A percentile compares a stretch with the other conserved stretches of the same genome.
These are phyloP conservation scores for Rozella allomycis DNA, from an alignment of 371 early-diverging fungal genomes.

Conservation along the genomic window DNA sequence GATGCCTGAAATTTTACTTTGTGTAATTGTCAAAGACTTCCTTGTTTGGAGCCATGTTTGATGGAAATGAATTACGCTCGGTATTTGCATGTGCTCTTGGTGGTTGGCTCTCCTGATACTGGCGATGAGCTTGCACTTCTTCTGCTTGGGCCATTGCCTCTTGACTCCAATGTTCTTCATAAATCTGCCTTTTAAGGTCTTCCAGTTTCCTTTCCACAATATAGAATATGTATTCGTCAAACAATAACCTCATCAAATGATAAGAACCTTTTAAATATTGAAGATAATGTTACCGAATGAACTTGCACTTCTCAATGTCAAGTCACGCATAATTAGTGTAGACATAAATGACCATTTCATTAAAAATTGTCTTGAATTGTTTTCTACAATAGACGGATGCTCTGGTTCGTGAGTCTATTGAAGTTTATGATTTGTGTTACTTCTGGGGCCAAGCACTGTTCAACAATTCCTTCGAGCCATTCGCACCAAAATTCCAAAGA, in stretches of 20 bases:
- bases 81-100: too few species aligned
- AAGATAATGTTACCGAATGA: conserved; percentile 13
- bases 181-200: too few species aligned
- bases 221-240: conserved; percentile 29
- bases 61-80: too few species aligned
- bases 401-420: neutral
- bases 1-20: too few species aligned
- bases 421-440: neutral
- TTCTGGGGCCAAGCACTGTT: conserved; percentile 10
- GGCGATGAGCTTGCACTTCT: too few species aligned
- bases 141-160: too few species aligned
- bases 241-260: conserved; percentile 17
- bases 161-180: too few species aligned
- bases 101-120: too few species aligned
- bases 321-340: conserved; percentile 17
- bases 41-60: too few species aligned
- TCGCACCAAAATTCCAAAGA: conserved; percentile 21
- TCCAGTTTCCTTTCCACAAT: too few species aligned
- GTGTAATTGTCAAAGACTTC: too few species aligned
- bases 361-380: conserved; percentile 21
- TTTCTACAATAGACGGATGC: conserved; percentile 4
- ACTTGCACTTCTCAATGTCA: conserved; percentile 12
- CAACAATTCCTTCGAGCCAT: conserved; percentile 18
- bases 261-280: conserved; percentile 9
- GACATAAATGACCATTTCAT: conserved; percentile 29